phyloP scores from a whole-genome alignment of 2,329 filamentous ascomycete genomes.

The Calonectria honghensis region DNA sequence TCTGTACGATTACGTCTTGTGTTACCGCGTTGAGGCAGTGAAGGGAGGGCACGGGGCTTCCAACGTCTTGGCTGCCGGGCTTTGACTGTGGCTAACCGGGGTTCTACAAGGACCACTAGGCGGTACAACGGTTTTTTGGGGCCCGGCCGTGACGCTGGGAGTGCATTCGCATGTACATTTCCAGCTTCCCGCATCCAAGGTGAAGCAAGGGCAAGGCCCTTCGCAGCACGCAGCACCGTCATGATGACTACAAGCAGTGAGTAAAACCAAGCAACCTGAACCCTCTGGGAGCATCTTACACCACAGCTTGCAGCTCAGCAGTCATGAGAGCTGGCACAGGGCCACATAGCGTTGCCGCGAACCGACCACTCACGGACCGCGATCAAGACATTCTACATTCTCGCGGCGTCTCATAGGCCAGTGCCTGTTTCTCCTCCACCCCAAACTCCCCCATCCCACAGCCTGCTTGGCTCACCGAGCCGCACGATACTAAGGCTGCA shows the following conservation, averaged over 20 bases:
- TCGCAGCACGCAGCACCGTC: neutral
- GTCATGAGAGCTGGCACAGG: conserved; percentile 8
- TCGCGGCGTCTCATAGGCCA: conserved; percentile 31
- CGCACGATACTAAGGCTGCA: conserved; percentile 27
- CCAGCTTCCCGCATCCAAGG: conserved; percentile 1
- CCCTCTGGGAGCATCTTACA: neutral
- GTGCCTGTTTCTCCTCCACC: conserved; percentile 5
- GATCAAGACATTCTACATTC: conserved; percentile 23
- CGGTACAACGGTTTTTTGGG: conserved; percentile 8
- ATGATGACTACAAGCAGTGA: conserved; percentile 10
- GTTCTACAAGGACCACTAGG: conserved; percentile 1
- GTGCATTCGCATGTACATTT: conserved; percentile 21
- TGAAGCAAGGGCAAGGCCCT: conserved; percentile 9
- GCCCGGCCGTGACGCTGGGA: neutral
- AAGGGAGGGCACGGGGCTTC: conserved; percentile 16
- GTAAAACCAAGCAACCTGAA: conserved; percentile 1
- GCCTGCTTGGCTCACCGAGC: conserved; percentile 35
- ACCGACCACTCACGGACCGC: conserved; percentile 29
- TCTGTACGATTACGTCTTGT: conserved; percentile 35
- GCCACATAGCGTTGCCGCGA: neutral
- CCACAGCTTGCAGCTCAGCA: conserved; percentile 6
- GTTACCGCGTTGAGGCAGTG: conserved; percentile 12
- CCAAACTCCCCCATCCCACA: conserved; percentile 15
- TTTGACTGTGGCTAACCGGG: conserved; percentile 1
- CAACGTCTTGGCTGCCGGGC: conserved; percentile 18